phyloP scores from a whole-genome alignment of 345 rosid species.

The Physaria fendleri region DNA sequence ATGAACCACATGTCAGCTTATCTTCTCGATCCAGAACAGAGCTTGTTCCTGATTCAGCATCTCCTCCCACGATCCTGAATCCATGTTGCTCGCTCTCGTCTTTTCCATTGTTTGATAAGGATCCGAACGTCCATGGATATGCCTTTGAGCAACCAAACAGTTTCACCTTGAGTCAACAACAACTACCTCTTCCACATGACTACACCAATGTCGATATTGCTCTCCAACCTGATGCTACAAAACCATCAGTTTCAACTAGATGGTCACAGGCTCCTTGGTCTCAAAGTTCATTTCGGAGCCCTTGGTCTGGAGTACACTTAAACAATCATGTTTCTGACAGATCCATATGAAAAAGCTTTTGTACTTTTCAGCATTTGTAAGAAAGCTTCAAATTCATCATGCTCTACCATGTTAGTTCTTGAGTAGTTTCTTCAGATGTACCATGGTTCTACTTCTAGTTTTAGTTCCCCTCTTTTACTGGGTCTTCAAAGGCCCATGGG shows the following conservation, averaged over 20 bases:
- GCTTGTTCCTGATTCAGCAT: conserved; percentile 21
- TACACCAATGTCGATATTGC: conserved; percentile 23
- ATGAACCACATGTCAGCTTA: conserved; percentile 34
- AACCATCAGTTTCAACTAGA: conserved; percentile 28
- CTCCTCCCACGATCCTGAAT: conserved; percentile 22
- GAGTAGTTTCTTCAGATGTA: no score
- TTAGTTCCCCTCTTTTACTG: no score
- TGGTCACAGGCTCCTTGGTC: conserved; percentile 27
- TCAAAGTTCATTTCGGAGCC: conserved; percentile 29
- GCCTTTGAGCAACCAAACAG: conserved; percentile 20
- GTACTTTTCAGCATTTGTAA: no score
- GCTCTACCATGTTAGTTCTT: no score
- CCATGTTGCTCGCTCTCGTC: conserved; percentile 5
- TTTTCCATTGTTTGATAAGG: conserved; percentile 9
- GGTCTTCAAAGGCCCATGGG: no score
- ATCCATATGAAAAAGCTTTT: no score
- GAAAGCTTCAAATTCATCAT: no score
- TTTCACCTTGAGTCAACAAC: conserved; percentile 29
- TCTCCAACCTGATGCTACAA: conserved; percentile 26
- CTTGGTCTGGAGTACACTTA: conserved; percentile 25
- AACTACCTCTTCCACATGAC: conserved; percentile 5
- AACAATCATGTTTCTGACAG: no score
- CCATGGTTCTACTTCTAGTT: no score
- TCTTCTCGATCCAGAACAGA: conserved; percentile 16
- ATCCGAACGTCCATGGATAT: conserved; percentile 30